phyloP scores from a whole-genome alignment of 163 green algal species.

The Coccomyxa subellipsoidea region DNA sequence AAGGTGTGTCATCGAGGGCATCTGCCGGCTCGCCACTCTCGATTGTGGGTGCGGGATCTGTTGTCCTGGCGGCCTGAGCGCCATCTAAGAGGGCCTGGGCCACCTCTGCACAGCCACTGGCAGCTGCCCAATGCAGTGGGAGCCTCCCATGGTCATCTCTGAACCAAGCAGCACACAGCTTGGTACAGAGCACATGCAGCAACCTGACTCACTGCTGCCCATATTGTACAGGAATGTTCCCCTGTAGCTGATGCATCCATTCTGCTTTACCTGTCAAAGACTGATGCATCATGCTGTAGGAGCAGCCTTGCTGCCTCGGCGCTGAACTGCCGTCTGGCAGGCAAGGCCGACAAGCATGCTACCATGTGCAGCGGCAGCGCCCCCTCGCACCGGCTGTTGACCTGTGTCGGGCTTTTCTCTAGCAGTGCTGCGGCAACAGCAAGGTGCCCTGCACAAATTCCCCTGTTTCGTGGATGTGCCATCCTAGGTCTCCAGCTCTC shows the following conservation, averaged over 20 bases:
- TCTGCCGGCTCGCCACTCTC: neutral
- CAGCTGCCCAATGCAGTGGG: constrained; percentile 69
- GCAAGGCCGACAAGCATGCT: constrained; percentile 37
- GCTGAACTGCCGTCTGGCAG: constrained; percentile 23
- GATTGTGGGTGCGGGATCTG: neutral
- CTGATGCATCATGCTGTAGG: constrained; percentile 40
- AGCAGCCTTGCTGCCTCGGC: constrained; percentile 43
- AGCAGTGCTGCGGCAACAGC: constrained; percentile 50
- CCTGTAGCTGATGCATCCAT: neutral
- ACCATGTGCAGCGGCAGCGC: constrained; percentile 60
- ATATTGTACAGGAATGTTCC: too few species aligned
- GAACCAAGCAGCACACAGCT: too few species aligned
- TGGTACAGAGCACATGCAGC: too few species aligned
- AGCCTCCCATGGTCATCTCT: constrained; percentile 65
- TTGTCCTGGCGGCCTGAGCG: neutral
- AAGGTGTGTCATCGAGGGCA: neutral
- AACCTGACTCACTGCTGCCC: too few species aligned
- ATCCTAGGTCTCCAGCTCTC: too few species aligned
- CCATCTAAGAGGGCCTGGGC: neutral
- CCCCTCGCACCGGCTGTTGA: constrained; percentile 52
- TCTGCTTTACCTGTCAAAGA: constrained; percentile 34
- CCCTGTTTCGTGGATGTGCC: too few species aligned
- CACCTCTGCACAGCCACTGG: constrained; percentile 33
- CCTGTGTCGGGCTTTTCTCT: constrained; percentile 27
- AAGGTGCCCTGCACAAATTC: constrained; percentile 38